These are phyloP conservation scores for Malassezia brasiliensis DNA, from an alignment of 1,284 basidiomycete species.

Conservation along the genomic window DNA sequence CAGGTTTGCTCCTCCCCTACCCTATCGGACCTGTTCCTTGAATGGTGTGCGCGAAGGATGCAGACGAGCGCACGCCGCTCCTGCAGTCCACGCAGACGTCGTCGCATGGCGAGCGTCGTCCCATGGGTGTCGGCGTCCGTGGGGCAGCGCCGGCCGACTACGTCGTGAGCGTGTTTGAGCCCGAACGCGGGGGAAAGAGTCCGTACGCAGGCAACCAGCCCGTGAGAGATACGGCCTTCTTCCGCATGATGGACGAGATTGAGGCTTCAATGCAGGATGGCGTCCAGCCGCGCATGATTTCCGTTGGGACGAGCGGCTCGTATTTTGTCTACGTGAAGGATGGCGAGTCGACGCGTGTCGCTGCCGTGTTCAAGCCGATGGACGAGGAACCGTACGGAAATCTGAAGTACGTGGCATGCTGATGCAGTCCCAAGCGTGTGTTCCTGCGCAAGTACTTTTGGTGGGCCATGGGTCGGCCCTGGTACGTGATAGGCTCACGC, in stretches of 20 bases:
- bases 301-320: conserved; percentile 39
- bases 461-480: conserved; percentile 48
- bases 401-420: conserved; percentile 36
- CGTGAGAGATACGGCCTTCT: conserved; percentile 17
- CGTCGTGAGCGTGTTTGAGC: conserved; percentile 22
- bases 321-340: conserved; percentile 33
- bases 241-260: conserved; percentile 25
- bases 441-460: conserved; percentile 45
- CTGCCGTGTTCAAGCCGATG: conserved; percentile 45
- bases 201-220: background rate
- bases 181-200: conserved; percentile 1
- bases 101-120: background rate
- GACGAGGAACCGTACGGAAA: conserved; percentile 48
- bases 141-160: conserved; percentile 2
- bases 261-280: conserved; percentile 32
- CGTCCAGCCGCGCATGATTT: conserved; percentile 43
- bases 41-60: background rate
- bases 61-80: conserved; percentile 9
- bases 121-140: background rate
- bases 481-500: conserved; percentile 22
- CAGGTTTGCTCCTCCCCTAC: too few relatives aligned
- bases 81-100: background rate
- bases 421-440: conserved; percentile 32
- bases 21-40: background rate
- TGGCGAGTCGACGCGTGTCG: conserved; percentile 13